Percentiles rank a stretch among this genome's conserved stretches.
These are phyloP conservation scores for Gastrodia elata DNA, from an alignment of 106 monocot species.

Conservation along the genomic window DNA sequence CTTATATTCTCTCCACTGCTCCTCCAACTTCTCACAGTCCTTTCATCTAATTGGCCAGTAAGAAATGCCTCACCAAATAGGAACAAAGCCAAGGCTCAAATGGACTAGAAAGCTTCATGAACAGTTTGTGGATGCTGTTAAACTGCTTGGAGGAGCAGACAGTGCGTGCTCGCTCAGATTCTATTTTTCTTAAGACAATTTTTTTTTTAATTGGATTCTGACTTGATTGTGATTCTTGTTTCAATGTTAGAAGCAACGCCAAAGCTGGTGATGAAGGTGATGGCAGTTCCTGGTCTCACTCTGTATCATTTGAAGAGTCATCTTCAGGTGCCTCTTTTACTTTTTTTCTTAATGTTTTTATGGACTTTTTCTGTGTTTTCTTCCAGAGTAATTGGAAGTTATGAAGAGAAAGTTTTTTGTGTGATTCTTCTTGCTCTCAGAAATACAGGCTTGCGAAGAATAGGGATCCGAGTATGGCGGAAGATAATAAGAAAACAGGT, in stretches of 20 bases:
- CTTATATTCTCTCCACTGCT: not conserved
- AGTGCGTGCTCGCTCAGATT: slow-evolving; percentile 30
- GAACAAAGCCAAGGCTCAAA: slow-evolving; percentile 50
- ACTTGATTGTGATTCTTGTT: not conserved
- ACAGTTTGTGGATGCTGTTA: slow-evolving; percentile 50
- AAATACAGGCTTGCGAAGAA: slow-evolving; percentile 65
- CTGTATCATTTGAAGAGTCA: slow-evolving; percentile 86
- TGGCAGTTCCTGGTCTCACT: slow-evolving; percentile 73
- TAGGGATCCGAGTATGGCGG: slow-evolving; percentile 8
- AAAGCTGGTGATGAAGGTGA: slow-evolving; percentile 45
- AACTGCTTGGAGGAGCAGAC: slow-evolving; percentile 56
- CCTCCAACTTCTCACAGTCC: not conserved
- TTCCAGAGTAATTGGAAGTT: not conserved
- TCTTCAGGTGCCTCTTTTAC: slow-evolving; percentile 37
- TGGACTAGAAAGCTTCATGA: slow-evolving; percentile 71
- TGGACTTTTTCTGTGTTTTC: not conserved
- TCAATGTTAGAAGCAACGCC: slow-evolving; percentile 60
- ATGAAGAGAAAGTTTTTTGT: not conserved
- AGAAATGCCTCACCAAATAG: slow-evolving; percentile 19
- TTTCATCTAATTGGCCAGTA: slow-evolving; percentile 7
- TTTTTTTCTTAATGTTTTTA: too few relatives aligned
- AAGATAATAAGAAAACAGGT: slow-evolving; percentile 14
- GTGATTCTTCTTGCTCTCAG: slow-evolving; percentile 19
- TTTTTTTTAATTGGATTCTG: not conserved
- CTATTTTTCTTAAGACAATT: not conserved